Evolutionary conservation across 257 asterid genomes (phyloP).

Genomic region (Hygrophila difformis): DNA sequence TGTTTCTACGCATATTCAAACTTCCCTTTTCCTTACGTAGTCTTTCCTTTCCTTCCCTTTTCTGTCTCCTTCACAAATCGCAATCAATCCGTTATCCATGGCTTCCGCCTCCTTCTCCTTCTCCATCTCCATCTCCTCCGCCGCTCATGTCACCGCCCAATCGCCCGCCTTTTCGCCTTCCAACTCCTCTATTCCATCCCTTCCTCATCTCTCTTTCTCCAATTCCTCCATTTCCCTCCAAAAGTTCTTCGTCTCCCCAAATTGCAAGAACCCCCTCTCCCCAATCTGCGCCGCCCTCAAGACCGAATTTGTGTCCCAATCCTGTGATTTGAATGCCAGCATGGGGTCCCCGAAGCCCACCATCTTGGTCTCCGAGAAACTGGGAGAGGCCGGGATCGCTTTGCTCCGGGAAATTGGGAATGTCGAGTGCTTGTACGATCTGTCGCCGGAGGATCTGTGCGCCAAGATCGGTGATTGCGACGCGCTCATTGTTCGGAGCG

Average conservation of each 20-base stretch:
- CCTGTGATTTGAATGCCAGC: constrained; percentile 12
- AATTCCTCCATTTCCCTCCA: constrained; percentile 7
- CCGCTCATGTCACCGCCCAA: no score
- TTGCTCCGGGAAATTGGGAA: constrained; percentile 33
- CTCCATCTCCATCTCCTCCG: no score
- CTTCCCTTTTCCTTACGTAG: no score
- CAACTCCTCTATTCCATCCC: neutral
- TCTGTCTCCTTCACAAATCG: no score
- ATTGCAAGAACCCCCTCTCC: no score
- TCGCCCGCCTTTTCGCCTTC: no score
- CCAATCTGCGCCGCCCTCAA: neutral
- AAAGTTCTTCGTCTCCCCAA: neutral
- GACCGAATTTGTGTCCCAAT: constrained; percentile 20
- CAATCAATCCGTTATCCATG: no score
- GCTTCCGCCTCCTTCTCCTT: no score
- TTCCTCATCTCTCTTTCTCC: constrained; percentile 1
- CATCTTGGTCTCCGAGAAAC: constrained; percentile 64
- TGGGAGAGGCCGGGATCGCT: constrained; percentile 57
- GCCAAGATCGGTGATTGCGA: constrained; percentile 44
- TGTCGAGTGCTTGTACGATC: constrained; percentile 45
- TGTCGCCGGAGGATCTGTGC: constrained; percentile 51
- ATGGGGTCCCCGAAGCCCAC: constrained; percentile 31
- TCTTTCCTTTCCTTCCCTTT: no score
- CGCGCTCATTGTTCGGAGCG: constrained; percentile 63
- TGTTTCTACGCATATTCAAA: no score